These are phyloP conservation scores for Trichosanthes truncata DNA, from an alignment of 306 rosid genomes.

Conservation along the genomic window DNA sequence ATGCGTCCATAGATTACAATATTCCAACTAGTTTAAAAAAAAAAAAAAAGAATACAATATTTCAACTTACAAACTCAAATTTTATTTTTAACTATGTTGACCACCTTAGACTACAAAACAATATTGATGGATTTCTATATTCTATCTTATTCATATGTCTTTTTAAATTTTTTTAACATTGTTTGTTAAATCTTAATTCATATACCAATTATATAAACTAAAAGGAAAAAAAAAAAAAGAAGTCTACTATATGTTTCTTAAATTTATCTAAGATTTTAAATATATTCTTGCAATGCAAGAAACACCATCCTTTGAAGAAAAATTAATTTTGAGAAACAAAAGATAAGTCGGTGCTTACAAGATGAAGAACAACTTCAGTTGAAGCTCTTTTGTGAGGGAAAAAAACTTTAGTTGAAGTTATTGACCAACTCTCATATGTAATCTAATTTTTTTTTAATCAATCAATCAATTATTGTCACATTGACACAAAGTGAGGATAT, in stretches of 20 bases:
- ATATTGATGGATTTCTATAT: neutral
- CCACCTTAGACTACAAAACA: neutral
- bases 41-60: neutral
- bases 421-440: no score
- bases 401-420: no score
- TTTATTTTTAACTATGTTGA: neutral
- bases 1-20: no score
- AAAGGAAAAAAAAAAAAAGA: neutral
- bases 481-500: no score
- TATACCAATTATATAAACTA: neutral
- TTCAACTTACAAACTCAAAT: neutral
- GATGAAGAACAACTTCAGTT: neutral
- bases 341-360: no score
- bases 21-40: no score
- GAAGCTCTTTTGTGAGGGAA: no score
- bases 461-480: no score
- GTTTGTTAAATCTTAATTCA: neutral
- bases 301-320: neutral
- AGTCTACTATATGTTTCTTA: neutral
- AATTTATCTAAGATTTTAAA: neutral
- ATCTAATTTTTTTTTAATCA: no score
- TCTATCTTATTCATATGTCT: neutral
- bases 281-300: neutral
- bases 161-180: neutral
- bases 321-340: no score